phyloP scores from a whole-genome alignment of 2,329 filamentous ascomycete species.

The Aspergillus candidus region DNA sequence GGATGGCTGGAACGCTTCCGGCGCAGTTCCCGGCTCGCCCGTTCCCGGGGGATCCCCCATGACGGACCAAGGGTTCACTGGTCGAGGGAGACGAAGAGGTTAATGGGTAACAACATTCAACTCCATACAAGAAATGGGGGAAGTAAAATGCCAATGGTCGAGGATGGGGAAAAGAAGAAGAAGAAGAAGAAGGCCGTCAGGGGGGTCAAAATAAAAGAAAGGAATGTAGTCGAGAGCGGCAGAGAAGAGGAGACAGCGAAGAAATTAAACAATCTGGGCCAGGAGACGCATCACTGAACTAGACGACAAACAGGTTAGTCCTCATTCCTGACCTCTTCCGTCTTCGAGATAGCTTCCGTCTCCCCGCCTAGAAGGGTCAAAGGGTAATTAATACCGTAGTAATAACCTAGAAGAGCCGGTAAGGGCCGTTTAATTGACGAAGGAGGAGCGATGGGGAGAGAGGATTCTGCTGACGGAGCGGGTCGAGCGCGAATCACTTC shows the following conservation, averaged over 20 bases:
- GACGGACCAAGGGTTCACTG: constrained; percentile 18
- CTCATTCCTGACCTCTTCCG: too few species aligned
- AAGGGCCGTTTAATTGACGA: background rate
- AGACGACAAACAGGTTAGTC: background rate
- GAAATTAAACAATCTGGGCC: constrained; percentile 1
- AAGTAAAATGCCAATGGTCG: background rate
- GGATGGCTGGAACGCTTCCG: constrained; percentile 25
- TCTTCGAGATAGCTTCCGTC: too few species aligned
- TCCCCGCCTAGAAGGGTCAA: too few species aligned
- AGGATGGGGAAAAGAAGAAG: constrained; percentile 2
- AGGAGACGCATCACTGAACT: background rate
- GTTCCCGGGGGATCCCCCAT: constrained; percentile 31
- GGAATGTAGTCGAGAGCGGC: background rate
- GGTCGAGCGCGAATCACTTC: constrained; percentile 12
- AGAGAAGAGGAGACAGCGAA: constrained; percentile 1
- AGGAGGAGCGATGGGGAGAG: background rate
- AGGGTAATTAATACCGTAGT: too few species aligned
- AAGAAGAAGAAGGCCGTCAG: background rate
- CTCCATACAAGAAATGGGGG: background rate
- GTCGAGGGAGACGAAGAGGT: background rate
- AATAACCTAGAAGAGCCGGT: too few species aligned
- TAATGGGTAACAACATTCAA: constrained; percentile 13
- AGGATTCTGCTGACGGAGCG: constrained; percentile 1
- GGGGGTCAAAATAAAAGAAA: constrained; percentile 1
- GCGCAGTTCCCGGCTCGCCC: constrained; percentile 22